Base-by-base conservation (phyloP, 2,329 filamentous ascomycete genomes). In the Fusarium tricinctum region DNA sequence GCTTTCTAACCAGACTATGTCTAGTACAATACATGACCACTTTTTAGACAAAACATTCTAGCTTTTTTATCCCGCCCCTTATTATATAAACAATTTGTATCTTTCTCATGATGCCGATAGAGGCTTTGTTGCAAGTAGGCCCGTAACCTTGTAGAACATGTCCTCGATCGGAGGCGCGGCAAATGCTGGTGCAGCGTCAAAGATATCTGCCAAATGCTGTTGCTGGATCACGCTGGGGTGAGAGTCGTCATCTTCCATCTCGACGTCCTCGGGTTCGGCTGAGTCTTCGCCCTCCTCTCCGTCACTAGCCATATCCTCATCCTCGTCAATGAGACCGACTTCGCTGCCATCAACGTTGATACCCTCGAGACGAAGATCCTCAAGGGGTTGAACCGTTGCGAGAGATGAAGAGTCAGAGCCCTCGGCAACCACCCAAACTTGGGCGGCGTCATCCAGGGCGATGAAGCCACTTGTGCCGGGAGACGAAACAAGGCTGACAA, bases 131-230 rank as follows among this genome's bases (percentile, higher is more conserved):
- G 86, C 85, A 75, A 91, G 88, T 12, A 81, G 72, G 46, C 74
- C 86, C 14, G 91, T 86, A 39, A 95, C 89, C 77, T 89, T 88
- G 77, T 91, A 89, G 75, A 94, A 94, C 81, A 93, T 86, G 66
- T 93, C 91, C 77, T 91, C 88, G 22, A 94, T 86, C 13, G 91
- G 88, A 22, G 90, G 89, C 73, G 91, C 85, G 1, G 90, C 89
- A 74, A 91, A 91, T 5, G 89, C 86, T 3, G 90, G 88, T 3
- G 88, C 88, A 15, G 85, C 83, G 66, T 93, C 90, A 68, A 94
- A 93, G 38, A 94, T 86, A 50, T 88, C 85, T 8, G 90, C 85
- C 54, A 94, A 80, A 67, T 88, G 86, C 74, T 94, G 89, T 48
- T 89, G 87, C 42, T 89, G 83, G 19, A 94, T 86, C 19, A 93